A percentile compares a stretch with the other conserved stretches of the same genome.
These are phyloP conservation scores for Dinochytrium kinnereticum DNA, from an alignment of 371 early-diverging fungal species.

Conservation along the genomic window DNA sequence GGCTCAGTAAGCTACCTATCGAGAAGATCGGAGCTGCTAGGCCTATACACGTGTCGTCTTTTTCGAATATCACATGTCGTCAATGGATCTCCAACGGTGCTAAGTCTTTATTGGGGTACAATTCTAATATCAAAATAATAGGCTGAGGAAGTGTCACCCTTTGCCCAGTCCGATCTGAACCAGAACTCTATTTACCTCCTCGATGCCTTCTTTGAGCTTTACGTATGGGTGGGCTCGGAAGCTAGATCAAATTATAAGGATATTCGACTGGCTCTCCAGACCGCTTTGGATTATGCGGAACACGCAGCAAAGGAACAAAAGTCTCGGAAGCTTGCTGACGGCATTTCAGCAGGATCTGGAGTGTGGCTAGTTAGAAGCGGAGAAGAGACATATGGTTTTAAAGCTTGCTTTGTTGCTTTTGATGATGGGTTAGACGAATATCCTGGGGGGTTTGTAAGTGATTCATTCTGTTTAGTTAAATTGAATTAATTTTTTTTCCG, in stretches of 20 bases:
- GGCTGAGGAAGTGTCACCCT: constrained; percentile 42
- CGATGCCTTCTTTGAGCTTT: constrained; percentile 49
- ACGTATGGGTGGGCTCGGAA: constrained; percentile 47
- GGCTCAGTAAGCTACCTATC: constrained; percentile 22
- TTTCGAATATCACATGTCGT: constrained; percentile 45
- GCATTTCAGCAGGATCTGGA: background rate
- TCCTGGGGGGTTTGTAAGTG: constrained; percentile 13
- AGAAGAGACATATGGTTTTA: constrained; percentile 37
- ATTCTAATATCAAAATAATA: constrained; percentile 7
- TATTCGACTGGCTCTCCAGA: constrained; percentile 33
- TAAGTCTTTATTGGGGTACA: background rate
- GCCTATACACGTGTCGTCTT: constrained; percentile 30
- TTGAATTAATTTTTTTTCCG: background rate
- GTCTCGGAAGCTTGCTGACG: background rate
- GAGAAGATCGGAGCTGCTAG: constrained; percentile 16
- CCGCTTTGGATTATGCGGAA: constrained; percentile 37
- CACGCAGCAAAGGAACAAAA: constrained; percentile 16
- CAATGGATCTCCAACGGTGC: constrained; percentile 44
- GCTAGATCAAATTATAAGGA: constrained; percentile 29
- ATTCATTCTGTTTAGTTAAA: background rate
- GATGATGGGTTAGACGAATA: constrained; percentile 39
- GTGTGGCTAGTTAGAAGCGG: constrained; percentile 34
- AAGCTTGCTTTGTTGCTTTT: constrained; percentile 38
- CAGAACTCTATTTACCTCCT: constrained; percentile 37
- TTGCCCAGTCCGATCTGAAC: constrained; percentile 39